A percentile compares a stretch with the other conserved stretches of the same genome.
Evolutionary conservation across 2,329 filamentous ascomycete species (phyloP).

Genomic region (Penicillium rolfsii): DNA sequence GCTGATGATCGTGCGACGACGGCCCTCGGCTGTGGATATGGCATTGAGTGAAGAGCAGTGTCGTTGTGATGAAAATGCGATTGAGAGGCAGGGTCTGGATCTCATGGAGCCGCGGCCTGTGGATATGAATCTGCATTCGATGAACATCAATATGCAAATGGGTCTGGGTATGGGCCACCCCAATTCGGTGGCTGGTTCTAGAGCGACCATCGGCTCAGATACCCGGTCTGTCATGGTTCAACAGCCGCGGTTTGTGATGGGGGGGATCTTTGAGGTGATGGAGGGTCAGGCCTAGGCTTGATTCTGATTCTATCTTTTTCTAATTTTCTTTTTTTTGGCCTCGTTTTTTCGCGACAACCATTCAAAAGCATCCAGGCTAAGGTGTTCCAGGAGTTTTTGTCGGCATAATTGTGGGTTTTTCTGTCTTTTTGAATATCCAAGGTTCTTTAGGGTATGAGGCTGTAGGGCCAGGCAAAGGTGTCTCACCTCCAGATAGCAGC

Average conservation of each 20-base stretch:
- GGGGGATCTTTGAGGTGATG: slow-evolving; percentile 54
- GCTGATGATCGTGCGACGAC: slow-evolving; percentile 42
- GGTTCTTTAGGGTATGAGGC: neutral
- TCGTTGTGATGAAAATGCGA: slow-evolving; percentile 42
- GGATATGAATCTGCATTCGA: slow-evolving; percentile 33
- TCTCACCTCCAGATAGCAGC: neutral
- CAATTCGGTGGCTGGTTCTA: neutral
- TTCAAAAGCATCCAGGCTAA: neutral
- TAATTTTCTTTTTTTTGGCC: no score
- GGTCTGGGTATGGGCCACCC: neutral
- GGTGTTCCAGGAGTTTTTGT: neutral
- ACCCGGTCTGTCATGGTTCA: slow-evolving; percentile 5
- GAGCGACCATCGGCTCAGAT: neutral
- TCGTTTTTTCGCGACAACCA: neutral
- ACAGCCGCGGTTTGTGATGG: slow-evolving; percentile 49
- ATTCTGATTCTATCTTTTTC: neutral
- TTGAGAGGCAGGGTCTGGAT: slow-evolving; percentile 47
- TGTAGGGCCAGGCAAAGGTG: neutral
- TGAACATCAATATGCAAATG: slow-evolving; percentile 19
- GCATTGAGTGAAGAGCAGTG: slow-evolving; percentile 48
- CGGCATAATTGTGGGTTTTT: neutral
- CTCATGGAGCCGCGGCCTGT: slow-evolving; percentile 52
- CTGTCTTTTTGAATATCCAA: neutral
- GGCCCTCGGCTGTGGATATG: slow-evolving; percentile 50
- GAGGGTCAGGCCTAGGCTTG: slow-evolving; percentile 41